Evolutionary conservation across 208 protist species (phyloP).

Genomic region (Trypanosoma melophagium): DNA sequence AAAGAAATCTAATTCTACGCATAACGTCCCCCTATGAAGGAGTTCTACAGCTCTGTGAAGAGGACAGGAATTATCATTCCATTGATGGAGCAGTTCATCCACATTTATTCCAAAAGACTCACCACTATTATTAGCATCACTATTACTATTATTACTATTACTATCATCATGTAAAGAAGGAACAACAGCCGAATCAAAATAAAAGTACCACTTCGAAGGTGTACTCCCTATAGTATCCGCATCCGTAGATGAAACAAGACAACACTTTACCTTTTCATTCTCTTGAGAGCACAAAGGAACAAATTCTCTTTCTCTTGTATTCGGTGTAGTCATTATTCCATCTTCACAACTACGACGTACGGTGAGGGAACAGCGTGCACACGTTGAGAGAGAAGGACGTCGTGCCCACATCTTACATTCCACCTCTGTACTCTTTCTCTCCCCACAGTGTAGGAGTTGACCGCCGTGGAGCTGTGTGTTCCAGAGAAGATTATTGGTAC

Average conservation of each 20-base stretch:
- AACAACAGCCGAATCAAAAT: not conserved
- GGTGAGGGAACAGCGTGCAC: not conserved
- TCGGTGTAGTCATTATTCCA: not conserved
- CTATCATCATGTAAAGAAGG: not conserved
- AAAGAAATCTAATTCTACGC: conserved; percentile 41
- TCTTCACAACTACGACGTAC: not conserved
- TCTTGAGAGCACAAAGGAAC: not conserved
- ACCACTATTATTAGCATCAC: not conserved
- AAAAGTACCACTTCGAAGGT: conserved; percentile 15
- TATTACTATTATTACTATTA: not conserved
- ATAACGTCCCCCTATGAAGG: conserved; percentile 32
- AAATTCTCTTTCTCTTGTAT: not conserved
- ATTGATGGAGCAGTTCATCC: conserved; percentile 17
- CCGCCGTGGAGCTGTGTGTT: conserved; percentile 15
- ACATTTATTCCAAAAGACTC: conserved; percentile 3
- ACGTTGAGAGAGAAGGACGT: not conserved
- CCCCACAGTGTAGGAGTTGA: conserved; percentile 10
- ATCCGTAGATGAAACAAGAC: conserved; percentile 7
- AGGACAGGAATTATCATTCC: conserved; percentile 27
- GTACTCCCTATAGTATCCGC: not conserved
- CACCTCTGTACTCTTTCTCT: not conserved
- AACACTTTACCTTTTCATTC: not conserved
- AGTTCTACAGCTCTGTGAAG: conserved; percentile 36
- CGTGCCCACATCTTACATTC: not conserved
- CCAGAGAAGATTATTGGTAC: conserved; percentile 14